Percentiles rank a stretch among this genome's conserved stretches.
Evolutionary conservation across 805 yeast species (phyloP).

Genomic region (Metschnikowia sp.): DNA sequence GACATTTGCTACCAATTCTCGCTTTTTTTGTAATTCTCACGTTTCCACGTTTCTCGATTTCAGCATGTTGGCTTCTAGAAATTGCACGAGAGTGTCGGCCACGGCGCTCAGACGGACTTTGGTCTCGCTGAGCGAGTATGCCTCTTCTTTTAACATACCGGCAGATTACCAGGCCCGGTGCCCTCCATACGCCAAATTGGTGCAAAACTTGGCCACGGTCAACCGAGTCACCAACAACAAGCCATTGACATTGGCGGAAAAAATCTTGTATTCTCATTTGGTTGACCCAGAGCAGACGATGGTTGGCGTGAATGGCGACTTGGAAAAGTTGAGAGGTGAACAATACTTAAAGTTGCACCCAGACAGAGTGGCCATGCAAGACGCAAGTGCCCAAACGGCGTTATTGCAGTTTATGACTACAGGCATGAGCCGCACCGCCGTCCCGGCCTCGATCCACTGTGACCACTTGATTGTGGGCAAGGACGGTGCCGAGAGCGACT

Average conservation of each 20-base stretch:
- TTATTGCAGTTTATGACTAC: conserved; percentile 96
- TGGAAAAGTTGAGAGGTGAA: conserved; percentile 70
- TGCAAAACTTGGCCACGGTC: conserved; percentile 60
- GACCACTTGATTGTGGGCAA: conserved; percentile 98
- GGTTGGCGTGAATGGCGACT: conserved; percentile 43
- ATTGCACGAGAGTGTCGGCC: conserved; percentile 7
- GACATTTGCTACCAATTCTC: neutral
- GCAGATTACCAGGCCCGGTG: conserved; percentile 62
- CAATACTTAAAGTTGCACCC: conserved; percentile 91
- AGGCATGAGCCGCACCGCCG: conserved; percentile 80
- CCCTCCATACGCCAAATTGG: conserved; percentile 83
- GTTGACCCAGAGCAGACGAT: conserved; percentile 84
- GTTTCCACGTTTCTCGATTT: neutral
- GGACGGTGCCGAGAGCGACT: conserved; percentile 83
- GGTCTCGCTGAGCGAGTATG: conserved; percentile 29
- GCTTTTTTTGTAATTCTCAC: neutral
- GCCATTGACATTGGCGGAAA: conserved; percentile 93
- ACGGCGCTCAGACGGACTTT: conserved; percentile 20
- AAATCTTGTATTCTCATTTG: conserved; percentile 88
- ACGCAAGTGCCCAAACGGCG: conserved; percentile 99
- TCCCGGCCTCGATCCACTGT: conserved; percentile 96
- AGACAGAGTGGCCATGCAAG: conserved; percentile 99
- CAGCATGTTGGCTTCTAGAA: conserved; percentile 18
- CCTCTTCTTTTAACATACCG: conserved; percentile 44
- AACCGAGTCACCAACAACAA: conserved; percentile 58